Conservation (phyloP, 208 protist genomes). For the Crithidia sp. region DNA sequence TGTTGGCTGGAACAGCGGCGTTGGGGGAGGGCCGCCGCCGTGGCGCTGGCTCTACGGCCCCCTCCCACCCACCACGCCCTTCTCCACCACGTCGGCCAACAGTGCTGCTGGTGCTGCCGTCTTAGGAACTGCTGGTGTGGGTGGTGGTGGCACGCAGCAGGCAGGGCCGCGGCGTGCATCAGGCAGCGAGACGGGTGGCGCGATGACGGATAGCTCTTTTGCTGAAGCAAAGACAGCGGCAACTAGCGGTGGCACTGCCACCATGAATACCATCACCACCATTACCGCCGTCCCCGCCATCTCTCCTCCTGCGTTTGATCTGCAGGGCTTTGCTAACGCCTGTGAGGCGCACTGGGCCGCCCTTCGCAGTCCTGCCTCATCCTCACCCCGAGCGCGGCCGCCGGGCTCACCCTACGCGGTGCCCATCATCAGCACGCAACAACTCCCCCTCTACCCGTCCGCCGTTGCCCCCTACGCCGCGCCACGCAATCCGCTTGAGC, state of each 20-base stretch:
- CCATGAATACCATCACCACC: background rate
- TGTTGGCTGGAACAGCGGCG: background rate
- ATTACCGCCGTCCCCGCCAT: background rate
- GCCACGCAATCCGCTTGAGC: slow-evolving; percentile 16
- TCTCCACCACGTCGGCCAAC: background rate
- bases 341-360: slow-evolving; percentile 12
- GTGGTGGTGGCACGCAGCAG: too few relatives aligned
- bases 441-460: slow-evolving; percentile 13
- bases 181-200: background rate
- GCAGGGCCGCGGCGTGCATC: background rate
- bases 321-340: slow-evolving; percentile 6
- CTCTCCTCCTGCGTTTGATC: slow-evolving; percentile 3
- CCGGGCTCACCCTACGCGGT: background rate
- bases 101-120: background rate
- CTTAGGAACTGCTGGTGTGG: too few relatives aligned
- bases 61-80: background rate
- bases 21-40: background rate
- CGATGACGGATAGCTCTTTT: background rate
- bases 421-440: background rate
- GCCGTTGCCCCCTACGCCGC: slow-evolving; percentile 26
- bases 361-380: slow-evolving; percentile 1
- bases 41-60: slow-evolving; percentile 11
- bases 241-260: background rate
- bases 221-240: background rate
- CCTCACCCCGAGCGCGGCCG: background rate